Conservation (phyloP, 75 land plant species). For the Larix kaempferi region DNA sequence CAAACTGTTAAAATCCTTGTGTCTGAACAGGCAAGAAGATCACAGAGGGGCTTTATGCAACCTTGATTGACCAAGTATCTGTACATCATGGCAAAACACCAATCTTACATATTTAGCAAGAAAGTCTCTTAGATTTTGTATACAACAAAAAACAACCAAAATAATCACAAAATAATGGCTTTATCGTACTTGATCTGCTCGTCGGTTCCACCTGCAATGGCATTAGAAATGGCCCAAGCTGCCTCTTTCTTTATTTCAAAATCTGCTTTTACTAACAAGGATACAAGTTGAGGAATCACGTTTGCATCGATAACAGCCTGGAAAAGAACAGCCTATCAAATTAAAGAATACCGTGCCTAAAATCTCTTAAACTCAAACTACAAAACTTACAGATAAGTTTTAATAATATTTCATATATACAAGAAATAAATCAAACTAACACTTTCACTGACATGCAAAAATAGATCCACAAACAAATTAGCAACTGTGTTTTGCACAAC, state of each 20-base stretch:
- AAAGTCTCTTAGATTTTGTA: not conserved
- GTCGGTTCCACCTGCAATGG: constrained; percentile 56
- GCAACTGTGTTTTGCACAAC: constrained; percentile 3
- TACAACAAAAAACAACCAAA: not conserved
- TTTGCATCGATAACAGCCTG: constrained; percentile 62
- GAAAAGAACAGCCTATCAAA: not conserved
- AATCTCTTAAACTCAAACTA: not conserved
- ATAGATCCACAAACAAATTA: too few relatives aligned
- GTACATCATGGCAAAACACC: not conserved
- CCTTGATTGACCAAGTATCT: constrained; percentile 75
- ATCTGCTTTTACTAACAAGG: constrained; percentile 43
- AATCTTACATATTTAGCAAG: too few relatives aligned
- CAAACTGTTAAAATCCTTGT: constrained; percentile 69
- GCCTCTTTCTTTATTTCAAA: constrained; percentile 68
- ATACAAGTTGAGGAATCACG: constrained; percentile 46
- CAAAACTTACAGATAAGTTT: not conserved
- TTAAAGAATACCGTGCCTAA: too few relatives aligned
- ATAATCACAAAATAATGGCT: not conserved
- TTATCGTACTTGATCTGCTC: constrained; percentile 53
- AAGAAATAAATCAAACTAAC: not conserved
- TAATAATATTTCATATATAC: not conserved
- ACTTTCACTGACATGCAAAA: not conserved
- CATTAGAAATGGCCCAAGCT: constrained; percentile 69
- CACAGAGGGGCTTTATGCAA: constrained; percentile 83
- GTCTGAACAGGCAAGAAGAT: constrained; percentile 68